These are phyloP conservation scores for Castanopsis chinensis DNA, from an alignment of 306 rosid species.

Conservation along the genomic window DNA sequence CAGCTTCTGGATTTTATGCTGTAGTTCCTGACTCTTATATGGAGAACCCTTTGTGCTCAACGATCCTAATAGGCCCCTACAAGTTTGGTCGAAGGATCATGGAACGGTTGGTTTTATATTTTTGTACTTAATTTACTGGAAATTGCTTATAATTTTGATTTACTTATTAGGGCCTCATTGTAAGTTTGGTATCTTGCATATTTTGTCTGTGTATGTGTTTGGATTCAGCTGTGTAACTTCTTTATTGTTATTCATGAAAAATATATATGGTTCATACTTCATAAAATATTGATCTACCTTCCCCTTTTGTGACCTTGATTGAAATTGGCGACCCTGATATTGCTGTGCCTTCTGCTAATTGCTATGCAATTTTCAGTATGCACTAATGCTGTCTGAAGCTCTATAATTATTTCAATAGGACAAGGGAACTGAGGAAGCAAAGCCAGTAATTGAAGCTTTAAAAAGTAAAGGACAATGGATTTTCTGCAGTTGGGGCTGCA, in stretches of 20 bases:
- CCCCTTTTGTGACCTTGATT: background rate
- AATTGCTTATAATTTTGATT: conserved; percentile 3
- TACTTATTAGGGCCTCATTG: background rate
- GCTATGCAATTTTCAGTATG: background rate
- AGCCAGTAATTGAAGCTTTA: conserved; percentile 48
- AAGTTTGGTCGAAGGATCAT: conserved; percentile 59
- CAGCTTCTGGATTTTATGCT: conserved; percentile 71
- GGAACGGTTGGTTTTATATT: conserved; percentile 44
- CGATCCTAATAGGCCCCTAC: conserved; percentile 29
- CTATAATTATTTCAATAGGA: conserved; percentile 36
- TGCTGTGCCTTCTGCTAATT: background rate
- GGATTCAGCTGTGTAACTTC: background rate
- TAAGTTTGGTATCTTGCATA: background rate
- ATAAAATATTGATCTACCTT: background rate
- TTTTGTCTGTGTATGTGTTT: background rate
- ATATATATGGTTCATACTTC: background rate
- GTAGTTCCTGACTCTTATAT: conserved; percentile 65
- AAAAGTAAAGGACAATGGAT: conserved; percentile 51
- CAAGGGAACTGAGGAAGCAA: conserved; percentile 54
- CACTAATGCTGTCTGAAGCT: background rate
- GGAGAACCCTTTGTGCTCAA: conserved; percentile 55
- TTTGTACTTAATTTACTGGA: background rate
- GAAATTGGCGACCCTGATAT: background rate
- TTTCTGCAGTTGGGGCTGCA: conserved; percentile 62
- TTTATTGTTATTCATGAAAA: background rate